Percentiles rank a stretch among this genome's conserved stretches.
Conservation (phyloP, 2,329 filamentous ascomycete species). For the Claviceps spartinae region DNA sequence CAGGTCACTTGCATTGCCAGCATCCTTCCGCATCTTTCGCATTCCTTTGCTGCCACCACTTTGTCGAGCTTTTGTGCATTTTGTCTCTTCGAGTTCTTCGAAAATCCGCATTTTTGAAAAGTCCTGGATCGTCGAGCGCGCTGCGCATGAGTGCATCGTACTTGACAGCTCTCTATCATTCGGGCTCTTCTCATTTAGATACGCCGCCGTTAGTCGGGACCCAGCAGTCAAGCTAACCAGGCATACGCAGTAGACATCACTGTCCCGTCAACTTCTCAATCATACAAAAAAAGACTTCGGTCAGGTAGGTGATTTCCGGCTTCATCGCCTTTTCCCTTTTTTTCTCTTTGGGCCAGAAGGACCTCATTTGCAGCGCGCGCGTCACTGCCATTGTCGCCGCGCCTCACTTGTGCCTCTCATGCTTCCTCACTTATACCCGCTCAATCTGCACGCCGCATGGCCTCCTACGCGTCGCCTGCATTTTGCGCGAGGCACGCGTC, state of each 20-base stretch:
- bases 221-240: conserved; percentile 7
- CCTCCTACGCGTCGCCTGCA: background rate
- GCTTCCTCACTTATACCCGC: conserved; percentile 2
- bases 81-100: background rate
- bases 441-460: background rate
- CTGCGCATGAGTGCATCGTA: conserved; percentile 8
- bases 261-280: conserved; percentile 12
- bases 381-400: conserved; percentile 14
- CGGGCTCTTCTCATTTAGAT: background rate
- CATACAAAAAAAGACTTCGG: background rate
- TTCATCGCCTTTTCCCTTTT: background rate
- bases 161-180: background rate
- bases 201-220: conserved; percentile 1
- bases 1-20: conserved; percentile 19
- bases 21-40: background rate
- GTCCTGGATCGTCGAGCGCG: too few species aligned
- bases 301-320: conserved; percentile 1
- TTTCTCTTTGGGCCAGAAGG: background rate
- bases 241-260: conserved; percentile 5
- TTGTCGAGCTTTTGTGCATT: background rate
- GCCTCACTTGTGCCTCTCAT: conserved; percentile 9
- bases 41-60: background rate
- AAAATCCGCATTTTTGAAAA: too few species aligned
- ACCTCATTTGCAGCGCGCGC: conserved; percentile 5
- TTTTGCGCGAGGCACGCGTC: background rate